phyloP scores from a whole-genome alignment of 331 rosid species.

The Quercus tomentella region DNA sequence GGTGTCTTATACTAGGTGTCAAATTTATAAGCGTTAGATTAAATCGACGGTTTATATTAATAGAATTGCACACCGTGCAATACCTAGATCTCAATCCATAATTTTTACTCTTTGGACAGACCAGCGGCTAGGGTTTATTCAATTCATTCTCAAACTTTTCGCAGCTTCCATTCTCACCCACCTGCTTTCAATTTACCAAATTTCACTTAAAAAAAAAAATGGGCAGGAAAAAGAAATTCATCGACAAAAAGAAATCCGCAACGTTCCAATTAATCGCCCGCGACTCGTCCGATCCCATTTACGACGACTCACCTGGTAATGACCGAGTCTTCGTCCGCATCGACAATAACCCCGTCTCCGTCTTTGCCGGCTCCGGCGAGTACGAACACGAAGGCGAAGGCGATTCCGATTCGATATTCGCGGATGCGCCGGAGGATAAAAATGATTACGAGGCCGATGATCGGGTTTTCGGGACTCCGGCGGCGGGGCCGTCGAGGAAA shows the following conservation, averaged over 20 bases:
- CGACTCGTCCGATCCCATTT: constrained; percentile 73
- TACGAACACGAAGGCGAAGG: background rate
- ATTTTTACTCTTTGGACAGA: too few species aligned
- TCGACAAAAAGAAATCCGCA: constrained; percentile 70
- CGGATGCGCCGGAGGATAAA: constrained; percentile 54
- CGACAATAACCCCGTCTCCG: constrained; percentile 50
- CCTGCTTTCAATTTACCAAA: too few species aligned
- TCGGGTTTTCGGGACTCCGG: background rate
- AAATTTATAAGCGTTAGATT: too few species aligned
- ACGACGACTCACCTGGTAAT: constrained; percentile 40
- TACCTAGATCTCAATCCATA: too few species aligned
- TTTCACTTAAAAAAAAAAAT: background rate
- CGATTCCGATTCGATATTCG: constrained; percentile 38
- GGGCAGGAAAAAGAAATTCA: constrained; percentile 73
- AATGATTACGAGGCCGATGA: constrained; percentile 21
- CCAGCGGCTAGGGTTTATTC: too few species aligned
- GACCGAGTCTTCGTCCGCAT: constrained; percentile 84
- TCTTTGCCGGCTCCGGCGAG: constrained; percentile 2
- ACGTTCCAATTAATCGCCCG: constrained; percentile 80
- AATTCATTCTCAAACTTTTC: too few species aligned
- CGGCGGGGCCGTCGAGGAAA: background rate
- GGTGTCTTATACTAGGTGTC: too few species aligned
- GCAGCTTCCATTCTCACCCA: too few species aligned
- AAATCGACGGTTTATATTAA: too few species aligned
- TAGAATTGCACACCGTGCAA: too few species aligned